Base-by-base conservation (phyloP, 306 rosid genomes). In the Leucaena leucocephala region DNA sequence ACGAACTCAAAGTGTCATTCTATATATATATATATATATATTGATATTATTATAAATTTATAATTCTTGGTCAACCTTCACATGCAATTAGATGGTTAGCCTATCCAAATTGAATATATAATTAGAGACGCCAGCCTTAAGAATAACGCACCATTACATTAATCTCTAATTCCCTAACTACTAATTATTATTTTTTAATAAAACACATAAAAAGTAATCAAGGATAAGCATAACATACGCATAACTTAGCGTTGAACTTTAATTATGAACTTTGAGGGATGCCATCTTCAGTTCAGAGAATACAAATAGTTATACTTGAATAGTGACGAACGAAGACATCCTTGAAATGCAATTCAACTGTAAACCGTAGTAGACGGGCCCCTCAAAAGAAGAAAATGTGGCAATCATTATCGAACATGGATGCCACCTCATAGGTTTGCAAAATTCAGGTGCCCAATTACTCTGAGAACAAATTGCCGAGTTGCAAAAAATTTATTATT, bases 381-480 rank as follows among this genome's bases (percentile, higher is more conserved):
- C 68, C 13, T 39, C 2, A 8, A 14, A 13, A 36, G 68, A 74
- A 71, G 5, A 63, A 71, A 76, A 71, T 68, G 85, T 75, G 82
- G 81, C 83, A 77, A 92, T 85, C 80, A 94, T 88, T 74, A 85
- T 77, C 77, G 96, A 94, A 94, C 98, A 82, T 92, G 97, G 93
- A 77, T 88, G 94, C 93, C 97, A 92, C 93, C 89, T 81, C 81
- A 81, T 14, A 70, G 4, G 63, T 85, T 87, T 84, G 87, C 88
- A 86, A 86, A 82, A 85, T 79, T 76, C 54, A 39, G 52, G 36
- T 50, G 21, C n/a, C 8, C 8, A 15, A 15, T 48, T 14, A 48
- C 50, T 46, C 44, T 27, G 1, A 27, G 27, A 27, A 27, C 27
- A 27, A 27, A 27, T 27, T 27, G 27, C 27, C 1, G 27, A 27